A percentile compares a stretch with the other conserved stretches of the same genome.
Conservation (phyloP, 2,329 filamentous ascomycete genomes). For the Pezicula neosporulosa region DNA sequence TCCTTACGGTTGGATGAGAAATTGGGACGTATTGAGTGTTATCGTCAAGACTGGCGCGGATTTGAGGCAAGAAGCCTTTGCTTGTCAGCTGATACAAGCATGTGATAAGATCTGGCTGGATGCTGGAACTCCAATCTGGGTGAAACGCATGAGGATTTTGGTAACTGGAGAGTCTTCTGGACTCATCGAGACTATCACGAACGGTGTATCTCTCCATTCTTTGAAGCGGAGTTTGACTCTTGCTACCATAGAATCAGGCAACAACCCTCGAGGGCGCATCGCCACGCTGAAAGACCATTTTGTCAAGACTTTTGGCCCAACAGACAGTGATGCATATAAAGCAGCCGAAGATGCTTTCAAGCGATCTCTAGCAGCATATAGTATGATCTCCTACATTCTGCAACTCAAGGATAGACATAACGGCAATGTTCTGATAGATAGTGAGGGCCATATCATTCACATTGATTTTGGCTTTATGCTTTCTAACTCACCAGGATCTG, state of each 20-base stretch:
- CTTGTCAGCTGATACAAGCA: conserved; percentile 78
- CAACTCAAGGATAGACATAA: conserved; percentile 87
- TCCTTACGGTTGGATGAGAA: conserved; percentile 85
- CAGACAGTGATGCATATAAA: conserved; percentile 65
- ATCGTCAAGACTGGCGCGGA: conserved; percentile 87
- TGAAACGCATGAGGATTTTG: conserved; percentile 82
- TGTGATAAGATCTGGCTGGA: conserved; percentile 82
- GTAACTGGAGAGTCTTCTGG: conserved; percentile 83
- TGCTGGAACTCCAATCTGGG: conserved; percentile 75
- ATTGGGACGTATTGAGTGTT: conserved; percentile 83
- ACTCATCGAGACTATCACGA: conserved; percentile 84
- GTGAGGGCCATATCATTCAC: conserved; percentile 81
- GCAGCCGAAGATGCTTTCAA: conserved; percentile 77
- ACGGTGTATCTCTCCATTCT: conserved; percentile 82
- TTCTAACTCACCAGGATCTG: conserved; percentile 78
- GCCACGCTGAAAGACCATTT: conserved; percentile 82
- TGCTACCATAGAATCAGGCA: conserved; percentile 67
- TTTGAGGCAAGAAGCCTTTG: conserved; percentile 80
- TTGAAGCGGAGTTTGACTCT: conserved; percentile 79
- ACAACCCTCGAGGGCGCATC: conserved; percentile 71
- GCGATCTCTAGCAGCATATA: conserved; percentile 79
- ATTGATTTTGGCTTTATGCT: conserved; percentile 92
- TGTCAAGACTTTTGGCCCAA: conserved; percentile 70
- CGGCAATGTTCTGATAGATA: conserved; percentile 82
- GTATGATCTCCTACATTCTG: conserved; percentile 78